Base-by-base conservation (phyloP, 129 eudicot species). In the Lactuca sativa region DNA sequence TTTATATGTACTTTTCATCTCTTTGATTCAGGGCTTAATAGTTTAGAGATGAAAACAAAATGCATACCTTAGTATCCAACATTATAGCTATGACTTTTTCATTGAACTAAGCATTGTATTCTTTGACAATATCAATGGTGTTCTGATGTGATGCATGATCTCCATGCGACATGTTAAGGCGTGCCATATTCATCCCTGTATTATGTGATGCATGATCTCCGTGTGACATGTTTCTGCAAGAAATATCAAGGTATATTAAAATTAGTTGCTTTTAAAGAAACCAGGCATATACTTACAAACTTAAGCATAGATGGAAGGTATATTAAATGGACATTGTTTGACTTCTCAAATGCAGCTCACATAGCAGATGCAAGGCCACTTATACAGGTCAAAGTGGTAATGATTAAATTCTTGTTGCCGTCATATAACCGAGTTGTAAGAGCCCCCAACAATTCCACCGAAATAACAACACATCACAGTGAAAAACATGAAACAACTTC, bases 101-200 rank as follows among this genome's bases (percentile, higher is more conserved):
- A 40, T 77, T 77, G 66, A 86, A 86, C 21, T 86, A 92, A 57
- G 90, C 82, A 78, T 93, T 93, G 77, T 89, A 93, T 68, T 89
- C 98, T 68, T 80, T 89, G 59, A 93, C 97, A 31, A 89, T 78
- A 73, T 93, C 95, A 79, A 93, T 87, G 67, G 98, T 89, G 78
- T 89, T 85, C 84, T 93, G 84, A 75, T 93, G 98, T 59, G 98
- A 93, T 51, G 96, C 86, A 80, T 93, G 98, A 74, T 93, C 97
- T 17, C 98, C 98, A 36, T 93, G 98, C 18, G 98, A 93, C 98
- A 93, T 93, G 75, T 93, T 93, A 56, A 93, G 74, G 66, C 98
- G 98, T 17, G 98, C 98, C 69, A 93, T 95, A 67, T 93, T 93
- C 98, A 93, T 93, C 79, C 98, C 98, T 38, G 84, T 74, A 80